Evolutionary conservation across 2,329 filamentous ascomycete species (phyloP), one percentile per base, ranked within the genome.

Genomic region (Neospermospora avenae): DNA sequence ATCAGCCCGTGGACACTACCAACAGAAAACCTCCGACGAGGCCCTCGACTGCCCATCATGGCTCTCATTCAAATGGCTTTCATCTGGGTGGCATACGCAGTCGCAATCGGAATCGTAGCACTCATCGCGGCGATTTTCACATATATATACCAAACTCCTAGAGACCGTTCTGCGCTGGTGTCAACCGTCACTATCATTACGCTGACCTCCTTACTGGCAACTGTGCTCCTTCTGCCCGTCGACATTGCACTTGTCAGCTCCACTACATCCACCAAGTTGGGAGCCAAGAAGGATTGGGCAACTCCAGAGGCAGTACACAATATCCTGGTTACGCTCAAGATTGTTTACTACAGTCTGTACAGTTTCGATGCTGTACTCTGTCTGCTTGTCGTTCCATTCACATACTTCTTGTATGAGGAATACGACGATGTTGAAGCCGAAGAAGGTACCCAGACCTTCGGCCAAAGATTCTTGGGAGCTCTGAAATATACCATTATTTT

Each of bases 321-420:
- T 64, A 96, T 98, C 58, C 80, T 93, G 16, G 81, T 85, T 64
- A 91, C 90, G 0, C 81, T 99, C 65, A 90, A 90, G 73, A 83
- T 96, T 60, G 89, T 96, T 59, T 99, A 99, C 77, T 98, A 98
- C 75, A 82, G 86, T 0, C 82, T 99, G 0, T 99, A 98, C 78
- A 95, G 90, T 68, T 79, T 97, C 67, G 95, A 99, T 74, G 90
- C 92, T 0, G 74, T 97, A 5, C 84, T 99, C 11, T 99, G 95
- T 71, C 80, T 99, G 48, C 74, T 98, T 18, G 84, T 96, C 46
- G 89, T 98, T 20, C 95, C 95, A 0, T 99, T 99, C 72, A 89
- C 93, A 51, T 99, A 99, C 78, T 99, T 99, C 74, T 97, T 89
- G 86, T 95, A 96, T 71, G 95, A 99, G 74, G 95, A 98, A 75